These are phyloP conservation scores for Apiotrichum akiyoshidainum DNA, from an alignment of 1,284 basidiomycete genomes.

Conservation along the genomic window DNA sequence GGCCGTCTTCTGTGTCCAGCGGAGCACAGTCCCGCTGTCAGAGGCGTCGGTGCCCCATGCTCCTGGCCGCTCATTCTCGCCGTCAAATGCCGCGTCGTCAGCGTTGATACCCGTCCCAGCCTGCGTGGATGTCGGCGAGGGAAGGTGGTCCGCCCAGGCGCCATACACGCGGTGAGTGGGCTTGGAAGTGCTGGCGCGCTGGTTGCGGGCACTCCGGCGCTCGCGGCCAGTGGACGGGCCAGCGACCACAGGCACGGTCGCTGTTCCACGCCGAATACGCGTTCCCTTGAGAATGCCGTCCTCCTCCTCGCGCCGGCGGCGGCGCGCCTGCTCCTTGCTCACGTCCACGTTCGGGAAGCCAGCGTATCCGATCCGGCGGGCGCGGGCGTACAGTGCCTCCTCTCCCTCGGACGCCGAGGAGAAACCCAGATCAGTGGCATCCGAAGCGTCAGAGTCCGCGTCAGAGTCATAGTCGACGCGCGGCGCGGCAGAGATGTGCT, in stretches of 20 bases:
- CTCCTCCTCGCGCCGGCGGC: constrained; percentile 44
- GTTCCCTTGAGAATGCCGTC: constrained; percentile 56
- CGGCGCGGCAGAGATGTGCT: constrained; percentile 32
- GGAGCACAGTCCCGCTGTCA: constrained; percentile 1
- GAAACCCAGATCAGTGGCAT: constrained; percentile 45
- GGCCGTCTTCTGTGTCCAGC: constrained; percentile 10
- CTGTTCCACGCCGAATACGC: constrained; percentile 49
- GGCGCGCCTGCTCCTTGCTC: constrained; percentile 54
- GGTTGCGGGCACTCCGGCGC: constrained; percentile 42
- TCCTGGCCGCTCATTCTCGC: constrained; percentile 18
- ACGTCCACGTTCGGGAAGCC: constrained; percentile 86
- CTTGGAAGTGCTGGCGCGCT: constrained; percentile 22
- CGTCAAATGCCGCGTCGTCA: constrained; percentile 17
- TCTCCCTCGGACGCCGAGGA: constrained; percentile 53
- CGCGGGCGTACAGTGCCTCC: constrained; percentile 58
- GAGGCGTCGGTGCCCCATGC: constrained; percentile 9
- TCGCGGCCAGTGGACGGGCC: constrained; percentile 17
- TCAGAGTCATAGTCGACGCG: constrained; percentile 24
- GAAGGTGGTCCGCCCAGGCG: constrained; percentile 48
- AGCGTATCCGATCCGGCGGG: constrained; percentile 84
- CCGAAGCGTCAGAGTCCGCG: constrained; percentile 46
- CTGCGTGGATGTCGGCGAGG: neutral
- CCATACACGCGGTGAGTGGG: constrained; percentile 40
- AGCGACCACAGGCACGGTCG: neutral
- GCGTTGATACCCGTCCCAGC: too few species aligned